Conservation (phyloP, 495 filamentous ascomycete genomes). For the Chaetomium tenue region DNA sequence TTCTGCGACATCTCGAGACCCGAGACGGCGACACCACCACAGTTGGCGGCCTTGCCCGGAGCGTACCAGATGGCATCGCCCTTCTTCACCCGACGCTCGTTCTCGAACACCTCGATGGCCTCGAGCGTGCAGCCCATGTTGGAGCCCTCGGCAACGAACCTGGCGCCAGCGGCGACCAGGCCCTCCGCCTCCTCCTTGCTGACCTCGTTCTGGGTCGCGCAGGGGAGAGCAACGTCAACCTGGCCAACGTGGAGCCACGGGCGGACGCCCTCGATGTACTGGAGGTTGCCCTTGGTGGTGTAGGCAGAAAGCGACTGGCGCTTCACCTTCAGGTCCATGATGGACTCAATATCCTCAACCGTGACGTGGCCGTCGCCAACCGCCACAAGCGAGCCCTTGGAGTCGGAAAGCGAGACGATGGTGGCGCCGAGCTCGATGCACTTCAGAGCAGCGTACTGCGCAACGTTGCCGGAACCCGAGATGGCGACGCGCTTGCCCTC, state of each 20-base stretch:
- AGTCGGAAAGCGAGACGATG: slow-evolving; percentile 92
- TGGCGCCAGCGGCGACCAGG: slow-evolving; percentile 70
- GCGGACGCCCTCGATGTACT: slow-evolving; percentile 82
- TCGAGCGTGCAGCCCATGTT: slow-evolving; percentile 99
- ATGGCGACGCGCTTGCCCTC: slow-evolving; percentile 91
- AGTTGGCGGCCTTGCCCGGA: slow-evolving; percentile 92
- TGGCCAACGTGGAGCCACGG: slow-evolving; percentile 87
- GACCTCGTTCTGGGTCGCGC: slow-evolving; percentile 97
- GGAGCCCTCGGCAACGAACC: slow-evolving; percentile 93
- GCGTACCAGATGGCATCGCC: slow-evolving; percentile 86
- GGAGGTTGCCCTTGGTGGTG: slow-evolving; percentile 61
- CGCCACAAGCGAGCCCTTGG: slow-evolving; percentile 77
- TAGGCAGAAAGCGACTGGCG: slow-evolving; percentile 74
- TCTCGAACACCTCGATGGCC: slow-evolving; percentile 93
- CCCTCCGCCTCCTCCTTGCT: slow-evolving; percentile 81
- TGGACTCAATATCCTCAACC: slow-evolving; percentile 69
- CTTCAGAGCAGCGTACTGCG: slow-evolving; percentile 97
- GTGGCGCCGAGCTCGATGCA: slow-evolving; percentile 92
- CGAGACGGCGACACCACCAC: slow-evolving; percentile 94
- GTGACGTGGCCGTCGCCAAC: slow-evolving; percentile 64
- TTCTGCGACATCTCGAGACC: slow-evolving; percentile 99
- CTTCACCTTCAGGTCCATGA: slow-evolving; percentile 81
- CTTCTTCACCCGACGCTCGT: slow-evolving; percentile 66
- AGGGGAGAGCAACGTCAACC: slow-evolving; percentile 89
- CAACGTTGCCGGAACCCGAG: slow-evolving; percentile 97